A percentile compares a stretch with the other conserved stretches of the same genome.
These are phyloP conservation scores for Capsella rubella DNA, from an alignment of 441 rosid species.

Conservation along the genomic window DNA sequence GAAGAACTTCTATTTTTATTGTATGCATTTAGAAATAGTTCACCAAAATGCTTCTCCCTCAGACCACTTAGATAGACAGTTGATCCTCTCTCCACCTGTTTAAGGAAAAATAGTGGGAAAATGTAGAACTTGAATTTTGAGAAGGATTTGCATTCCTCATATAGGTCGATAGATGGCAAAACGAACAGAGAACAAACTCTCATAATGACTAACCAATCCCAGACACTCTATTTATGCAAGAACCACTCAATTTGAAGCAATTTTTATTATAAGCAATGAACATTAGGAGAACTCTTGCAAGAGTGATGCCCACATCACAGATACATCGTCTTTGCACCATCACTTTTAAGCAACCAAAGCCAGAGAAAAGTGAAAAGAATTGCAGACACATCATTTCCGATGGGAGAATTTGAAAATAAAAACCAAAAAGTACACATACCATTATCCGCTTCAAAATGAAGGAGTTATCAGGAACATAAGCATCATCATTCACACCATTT, in stretches of 20 bases:
- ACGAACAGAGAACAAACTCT: conserved; percentile 15
- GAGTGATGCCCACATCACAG: conserved; percentile 31
- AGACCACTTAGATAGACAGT: conserved; percentile 86
- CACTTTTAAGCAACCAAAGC: conserved; percentile 24
- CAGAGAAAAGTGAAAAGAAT: conserved; percentile 13
- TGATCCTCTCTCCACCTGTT: conserved; percentile 95
- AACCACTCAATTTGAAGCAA: conserved; percentile 26
- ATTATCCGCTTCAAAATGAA: conserved; percentile 92
- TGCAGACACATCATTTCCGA: conserved; percentile 25
- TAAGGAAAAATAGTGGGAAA: conserved; percentile 25
- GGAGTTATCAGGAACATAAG: conserved; percentile 56
- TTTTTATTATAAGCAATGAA: conserved; percentile 20
- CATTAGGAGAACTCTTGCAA: conserved; percentile 11
- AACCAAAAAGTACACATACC: conserved; percentile 55
- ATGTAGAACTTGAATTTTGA: conserved; percentile 18
- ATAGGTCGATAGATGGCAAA: conserved; percentile 25
- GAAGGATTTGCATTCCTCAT: conserved; percentile 29
- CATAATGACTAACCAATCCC: conserved; percentile 10
- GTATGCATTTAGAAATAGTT: conserved; percentile 81
- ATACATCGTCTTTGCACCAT: conserved; percentile 17
- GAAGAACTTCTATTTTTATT: conserved; percentile 55
- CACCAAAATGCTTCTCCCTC: conserved; percentile 96
- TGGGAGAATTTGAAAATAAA: not conserved
- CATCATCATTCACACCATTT: conserved; percentile 47
- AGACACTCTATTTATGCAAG: conserved; percentile 13